Evolutionary conservation across 257 asterid genomes (phyloP), one percentile per base, ranked within the genome.

Genomic region (Nicotiana tomentosiformis): DNA sequence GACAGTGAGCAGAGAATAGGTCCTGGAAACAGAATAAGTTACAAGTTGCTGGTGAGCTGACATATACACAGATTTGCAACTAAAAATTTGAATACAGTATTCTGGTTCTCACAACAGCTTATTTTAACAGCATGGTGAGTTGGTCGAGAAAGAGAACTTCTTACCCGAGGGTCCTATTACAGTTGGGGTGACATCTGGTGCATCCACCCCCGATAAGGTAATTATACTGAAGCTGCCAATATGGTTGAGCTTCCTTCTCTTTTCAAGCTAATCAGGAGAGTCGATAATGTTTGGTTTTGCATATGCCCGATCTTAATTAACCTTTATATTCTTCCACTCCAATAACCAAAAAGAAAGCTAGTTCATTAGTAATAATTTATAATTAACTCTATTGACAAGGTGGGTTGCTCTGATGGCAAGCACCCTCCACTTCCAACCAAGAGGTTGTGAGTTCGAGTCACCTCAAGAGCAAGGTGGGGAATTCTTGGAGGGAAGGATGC

Each of bases 131-230:
- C 99, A 94, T 5, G 99, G 99, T 14, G 99, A 96, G 93, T 86
- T 94, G 91, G 98, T 93, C 82, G 98, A 94, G 94, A 93, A 88
- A 86, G 97, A 91, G 86, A 91, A 94, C 88, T 96, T 88, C 84
- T 91, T 96, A 51, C 99, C 99, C 32, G 89, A 91, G 80, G 99
- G 99, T 81, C 98, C 97, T 80, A 82, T 96, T 87, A 96, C 95
- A 67, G 76, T 96, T 9, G 99, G 99, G 57, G 83, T 96, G 64
- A 96, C 99, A 80, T 96, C 99, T 58, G 99, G 99, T 81, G 99
- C 99, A 82, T 96, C 99, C 68, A 96, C 99, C 49, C 99, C 99
- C 39, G 99, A 96, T 88, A 96, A 94, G 96, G 99, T 96, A 87
- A 87, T 69, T 29, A 77, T 53, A 76, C 14, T 55, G 32, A 62